Evolutionary conservation across 176 grass and related monocot species (phyloP).

Genomic region (Bromus sterilis): DNA sequence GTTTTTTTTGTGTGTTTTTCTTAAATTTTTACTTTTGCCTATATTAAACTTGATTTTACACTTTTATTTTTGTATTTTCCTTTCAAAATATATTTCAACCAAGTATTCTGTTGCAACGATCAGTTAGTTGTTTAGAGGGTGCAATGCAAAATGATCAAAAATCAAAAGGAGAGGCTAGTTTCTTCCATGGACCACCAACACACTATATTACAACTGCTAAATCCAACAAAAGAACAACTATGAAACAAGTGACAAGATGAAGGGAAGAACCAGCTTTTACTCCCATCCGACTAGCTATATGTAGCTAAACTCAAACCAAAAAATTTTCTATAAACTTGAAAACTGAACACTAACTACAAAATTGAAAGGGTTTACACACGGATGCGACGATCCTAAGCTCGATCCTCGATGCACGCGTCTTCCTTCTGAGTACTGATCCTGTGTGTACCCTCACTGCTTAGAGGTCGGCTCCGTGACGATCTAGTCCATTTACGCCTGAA

Average conservation of each 20-base stretch:
- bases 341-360: conserved; percentile 27
- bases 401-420: background rate
- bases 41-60: too few species aligned
- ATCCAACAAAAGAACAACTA: conserved; percentile 22
- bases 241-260: background rate
- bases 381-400: background rate
- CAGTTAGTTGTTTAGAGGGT: background rate
- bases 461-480: background rate
- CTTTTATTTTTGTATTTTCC: too few species aligned
- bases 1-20: too few species aligned
- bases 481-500: background rate
- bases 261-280: background rate
- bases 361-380: conserved; percentile 13
- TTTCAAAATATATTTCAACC: too few species aligned
- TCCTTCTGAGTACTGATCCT: background rate
- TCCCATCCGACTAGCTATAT: background rate
- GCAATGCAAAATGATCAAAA: background rate
- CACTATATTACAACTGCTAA: conserved; percentile 36
- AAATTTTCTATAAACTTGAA: background rate
- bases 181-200: conserved; percentile 14
- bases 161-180: background rate
- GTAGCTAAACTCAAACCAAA: background rate
- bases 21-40: too few species aligned
- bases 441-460: background rate
- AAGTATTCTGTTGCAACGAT: too few species aligned